Conservation (phyloP, 352 stramenopile genomes). For the Phytophthora meadii region DNA sequence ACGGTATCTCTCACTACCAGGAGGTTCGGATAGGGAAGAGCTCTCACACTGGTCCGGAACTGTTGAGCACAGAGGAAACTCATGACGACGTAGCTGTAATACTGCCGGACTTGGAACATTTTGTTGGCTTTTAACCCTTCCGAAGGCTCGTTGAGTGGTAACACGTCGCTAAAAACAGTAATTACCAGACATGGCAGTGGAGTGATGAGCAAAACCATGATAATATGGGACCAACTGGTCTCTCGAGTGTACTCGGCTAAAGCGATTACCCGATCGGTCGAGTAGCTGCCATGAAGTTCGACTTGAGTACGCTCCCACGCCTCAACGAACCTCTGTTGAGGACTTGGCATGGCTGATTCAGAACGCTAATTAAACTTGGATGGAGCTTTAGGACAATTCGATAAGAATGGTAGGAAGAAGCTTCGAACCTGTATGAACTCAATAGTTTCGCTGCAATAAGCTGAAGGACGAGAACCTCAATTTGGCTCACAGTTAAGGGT, state of each 20-base stretch:
- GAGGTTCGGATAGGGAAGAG: slow-evolving; percentile 19
- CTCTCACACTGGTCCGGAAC: slow-evolving; percentile 16
- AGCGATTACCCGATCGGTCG: slow-evolving; percentile 1
- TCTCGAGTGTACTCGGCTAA: slow-evolving; percentile 7
- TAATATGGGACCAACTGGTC: slow-evolving; percentile 1
- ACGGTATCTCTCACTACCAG: slow-evolving; percentile 1
- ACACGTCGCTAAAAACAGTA: slow-evolving; percentile 13
- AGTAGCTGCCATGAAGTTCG: slow-evolving; percentile 8
- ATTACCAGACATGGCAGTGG: slow-evolving; percentile 22
- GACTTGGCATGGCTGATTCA: too few relatives aligned
- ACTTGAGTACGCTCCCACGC: neutral
- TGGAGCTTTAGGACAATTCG: too few relatives aligned
- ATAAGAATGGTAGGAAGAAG: too few relatives aligned
- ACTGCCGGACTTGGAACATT: slow-evolving; percentile 23
- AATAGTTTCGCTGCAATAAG: too few relatives aligned
- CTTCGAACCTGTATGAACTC: too few relatives aligned
- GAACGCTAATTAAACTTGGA: too few relatives aligned
- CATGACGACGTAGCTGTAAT: slow-evolving; percentile 25
- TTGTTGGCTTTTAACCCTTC: slow-evolving; percentile 14
- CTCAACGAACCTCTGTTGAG: too few relatives aligned
- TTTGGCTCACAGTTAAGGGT: too few relatives aligned
- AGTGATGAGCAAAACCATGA: slow-evolving; percentile 13
- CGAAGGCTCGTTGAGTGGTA: slow-evolving; percentile 13
- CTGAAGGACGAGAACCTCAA: too few relatives aligned
- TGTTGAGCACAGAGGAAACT: slow-evolving; percentile 18